A percentile compares a stretch with the other conserved stretches of the same genome.
phyloP scores from a whole-genome alignment of 352 stramenopile genomes.

The Phytophthora megakarya region DNA sequence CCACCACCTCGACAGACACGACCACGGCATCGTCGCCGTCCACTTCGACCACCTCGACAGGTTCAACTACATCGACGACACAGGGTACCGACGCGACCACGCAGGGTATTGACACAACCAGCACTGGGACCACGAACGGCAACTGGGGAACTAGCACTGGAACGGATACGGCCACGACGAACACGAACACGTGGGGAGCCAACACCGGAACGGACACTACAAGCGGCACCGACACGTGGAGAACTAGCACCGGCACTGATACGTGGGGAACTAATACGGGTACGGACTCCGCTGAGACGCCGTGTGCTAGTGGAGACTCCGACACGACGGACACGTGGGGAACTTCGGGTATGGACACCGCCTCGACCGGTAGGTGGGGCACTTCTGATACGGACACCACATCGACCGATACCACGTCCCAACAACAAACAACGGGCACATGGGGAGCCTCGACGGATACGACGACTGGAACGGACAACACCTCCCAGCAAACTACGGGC shows the following conservation, averaged over 20 bases:
- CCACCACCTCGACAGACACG: constrained; percentile 16
- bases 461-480: neutral
- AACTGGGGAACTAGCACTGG: constrained; percentile 21
- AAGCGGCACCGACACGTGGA: neutral
- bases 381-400: constrained; percentile 1
- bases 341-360: constrained; percentile 1
- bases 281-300: constrained; percentile 11
- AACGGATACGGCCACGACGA: constrained; percentile 2
- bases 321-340: constrained; percentile 16
- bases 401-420: constrained; percentile 15
- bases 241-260: neutral
- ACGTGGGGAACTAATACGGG: neutral
- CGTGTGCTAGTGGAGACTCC: constrained; percentile 17
- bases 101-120: constrained; percentile 9
- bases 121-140: neutral
- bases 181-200: neutral
- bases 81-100: constrained; percentile 7
- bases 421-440: constrained; percentile 6
- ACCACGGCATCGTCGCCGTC: constrained; percentile 21
- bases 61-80: neutral
- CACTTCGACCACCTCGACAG: constrained; percentile 17
- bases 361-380: constrained; percentile 6
- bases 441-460: constrained; percentile 5
- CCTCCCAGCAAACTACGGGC: no score
- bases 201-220: constrained; percentile 14